Evolutionary conservation across 805 yeast genomes (phyloP), one percentile per base, ranked within the genome.

Genomic region (Zygotorulaspora danielsina): DNA sequence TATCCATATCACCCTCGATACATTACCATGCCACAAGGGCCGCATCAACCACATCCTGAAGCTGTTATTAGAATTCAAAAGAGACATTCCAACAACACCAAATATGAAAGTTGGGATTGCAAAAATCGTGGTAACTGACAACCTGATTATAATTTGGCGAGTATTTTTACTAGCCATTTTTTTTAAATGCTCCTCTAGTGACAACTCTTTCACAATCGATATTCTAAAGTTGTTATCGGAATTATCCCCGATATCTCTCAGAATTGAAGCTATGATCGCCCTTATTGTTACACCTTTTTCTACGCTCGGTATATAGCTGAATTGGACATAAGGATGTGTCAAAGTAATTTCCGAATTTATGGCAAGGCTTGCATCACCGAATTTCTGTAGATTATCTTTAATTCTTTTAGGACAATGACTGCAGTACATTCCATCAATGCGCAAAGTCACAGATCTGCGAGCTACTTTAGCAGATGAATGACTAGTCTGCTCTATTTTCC

Each of bases 81-180:
- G 61, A 5, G 81, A 71, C 88, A 81, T 81, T 3, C 76, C 80
- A n/a, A 81, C 78, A 6, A 81, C 66, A 0, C 84, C 86, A 49
- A 83, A 73, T 3, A 79, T 56, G 54, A 83, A 79, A 2, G 89
- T 80, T 1, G 88, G 81, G 24, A 81, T 73, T 0, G 82, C 82
- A 31, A 79, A 63, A 0, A 75, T 50, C 0, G 76, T 58, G 0
- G 85, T 71, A 6, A 79, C 49, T 0, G 66, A 41, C 18, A 80
- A 62, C 34, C 85, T 69, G 18, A 54, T 51, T 1, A 67, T 62
- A 6, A 84, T 68, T 10, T 61, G 58, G 18, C 57, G 35, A 7
- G 78, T 69, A 48, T 80, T 88, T 11, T 49, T 51, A 31, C 57
- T 63, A 1, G 84, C 70, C 36, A 79, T 55, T 25, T 53, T 61